phyloP scores from a whole-genome alignment of 2,329 filamentous ascomycete genomes.

The Purpureocillium takamizusanense region DNA sequence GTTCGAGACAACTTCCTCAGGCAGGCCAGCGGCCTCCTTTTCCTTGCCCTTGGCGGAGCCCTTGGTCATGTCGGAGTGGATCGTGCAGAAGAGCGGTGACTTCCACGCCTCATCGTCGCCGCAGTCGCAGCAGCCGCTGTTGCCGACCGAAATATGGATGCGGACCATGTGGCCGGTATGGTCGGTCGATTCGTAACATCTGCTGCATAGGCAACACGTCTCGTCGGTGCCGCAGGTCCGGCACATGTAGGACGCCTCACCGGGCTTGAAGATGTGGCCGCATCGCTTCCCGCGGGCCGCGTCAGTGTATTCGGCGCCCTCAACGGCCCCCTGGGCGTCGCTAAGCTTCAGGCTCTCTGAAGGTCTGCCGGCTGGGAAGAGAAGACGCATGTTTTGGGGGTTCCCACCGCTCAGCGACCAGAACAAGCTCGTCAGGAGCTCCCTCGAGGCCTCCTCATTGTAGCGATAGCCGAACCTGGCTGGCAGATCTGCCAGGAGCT shows the following conservation, averaged over 20 bases:
- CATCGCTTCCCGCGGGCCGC: constrained; percentile 87
- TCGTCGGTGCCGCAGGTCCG: constrained; percentile 91
- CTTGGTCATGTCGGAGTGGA: constrained; percentile 62
- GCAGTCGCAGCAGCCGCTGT: constrained; percentile 95
- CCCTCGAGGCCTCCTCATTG: constrained; percentile 57
- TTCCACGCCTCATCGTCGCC: constrained; percentile 94
- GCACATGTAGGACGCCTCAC: constrained; percentile 90
- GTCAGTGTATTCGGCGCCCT: constrained; percentile 90
- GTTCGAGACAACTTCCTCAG: constrained; percentile 64
- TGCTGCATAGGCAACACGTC: constrained; percentile 88
- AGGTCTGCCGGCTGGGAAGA: constrained; percentile 73
- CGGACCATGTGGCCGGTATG: constrained; percentile 89
- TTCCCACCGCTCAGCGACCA: constrained; percentile 73
- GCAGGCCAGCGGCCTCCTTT: constrained; percentile 49
- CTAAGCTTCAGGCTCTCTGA: constrained; percentile 64
- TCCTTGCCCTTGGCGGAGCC: constrained; percentile 51
- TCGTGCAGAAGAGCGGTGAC: constrained; percentile 80
- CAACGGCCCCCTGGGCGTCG: constrained; percentile 82
- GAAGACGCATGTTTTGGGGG: constrained; percentile 62
- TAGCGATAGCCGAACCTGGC: constrained; percentile 67
- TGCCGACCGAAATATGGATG: constrained; percentile 79
- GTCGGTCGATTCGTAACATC: constrained; percentile 91
- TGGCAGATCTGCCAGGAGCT: constrained; percentile 72
- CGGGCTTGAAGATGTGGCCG: constrained; percentile 92
- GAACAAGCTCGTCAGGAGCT: constrained; percentile 75